Percentiles rank a stretch among this genome's conserved stretches.
Evolutionary conservation across 208 protist species (phyloP).

Genomic region (Angomonas ambiguus): DNA sequence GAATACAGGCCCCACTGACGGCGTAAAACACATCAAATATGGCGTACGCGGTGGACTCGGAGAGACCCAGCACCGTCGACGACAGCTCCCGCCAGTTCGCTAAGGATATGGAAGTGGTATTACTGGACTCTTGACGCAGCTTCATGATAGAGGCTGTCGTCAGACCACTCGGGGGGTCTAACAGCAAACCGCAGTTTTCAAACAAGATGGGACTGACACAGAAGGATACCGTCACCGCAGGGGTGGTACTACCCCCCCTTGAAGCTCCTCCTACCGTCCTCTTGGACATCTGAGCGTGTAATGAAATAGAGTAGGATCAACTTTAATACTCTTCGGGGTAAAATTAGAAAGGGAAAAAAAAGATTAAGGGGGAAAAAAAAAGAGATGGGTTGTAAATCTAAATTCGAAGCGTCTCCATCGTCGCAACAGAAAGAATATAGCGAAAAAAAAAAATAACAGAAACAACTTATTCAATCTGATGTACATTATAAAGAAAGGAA

Average conservation of each 20-base stretch:
- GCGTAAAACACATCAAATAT: slow-evolving; percentile 89
- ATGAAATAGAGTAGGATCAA: too few species aligned
- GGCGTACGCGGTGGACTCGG: slow-evolving; percentile 55
- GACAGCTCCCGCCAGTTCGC: slow-evolving; percentile 76
- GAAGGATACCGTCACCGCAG: slow-evolving; percentile 41
- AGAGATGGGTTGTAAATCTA: slow-evolving; percentile 2
- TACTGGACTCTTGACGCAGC: slow-evolving; percentile 57
- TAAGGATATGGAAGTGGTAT: slow-evolving; percentile 70
- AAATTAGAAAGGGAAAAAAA: neutral
- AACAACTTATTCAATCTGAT: neutral
- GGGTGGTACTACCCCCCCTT: neutral
- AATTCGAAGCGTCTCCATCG: too few species aligned
- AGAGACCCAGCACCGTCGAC: slow-evolving; percentile 54
- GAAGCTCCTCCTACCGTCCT: neutral
- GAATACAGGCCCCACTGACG: slow-evolving; percentile 73
- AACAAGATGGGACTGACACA: slow-evolving; percentile 84
- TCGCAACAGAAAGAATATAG: too few species aligned
- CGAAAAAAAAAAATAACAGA: slow-evolving; percentile 14
- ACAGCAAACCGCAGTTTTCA: slow-evolving; percentile 68
- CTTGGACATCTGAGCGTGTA: too few species aligned
- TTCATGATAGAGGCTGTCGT: slow-evolving; percentile 73
- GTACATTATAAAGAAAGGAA: neutral
- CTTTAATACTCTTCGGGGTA: neutral
- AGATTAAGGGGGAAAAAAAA: slow-evolving; percentile 8
- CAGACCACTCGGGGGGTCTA: slow-evolving; percentile 62